Evolutionary conservation across 768 basidiomycete species (phyloP).

Genomic region (Panaeolus papilionaceus): DNA sequence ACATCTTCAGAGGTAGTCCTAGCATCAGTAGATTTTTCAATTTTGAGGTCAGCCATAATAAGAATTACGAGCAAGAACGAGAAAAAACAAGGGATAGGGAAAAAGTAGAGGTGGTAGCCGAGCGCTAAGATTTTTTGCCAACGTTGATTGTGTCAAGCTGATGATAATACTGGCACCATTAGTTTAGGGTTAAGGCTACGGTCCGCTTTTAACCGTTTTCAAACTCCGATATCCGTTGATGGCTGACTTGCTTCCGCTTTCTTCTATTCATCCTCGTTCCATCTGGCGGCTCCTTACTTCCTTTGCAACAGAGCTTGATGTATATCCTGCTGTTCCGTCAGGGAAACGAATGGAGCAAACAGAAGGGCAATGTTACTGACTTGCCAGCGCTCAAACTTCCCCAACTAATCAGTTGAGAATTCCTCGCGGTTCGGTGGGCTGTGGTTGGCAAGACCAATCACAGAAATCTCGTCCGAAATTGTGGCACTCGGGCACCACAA

Average conservation of each 20-base stretch:
- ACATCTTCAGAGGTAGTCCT: slow-evolving; percentile 24
- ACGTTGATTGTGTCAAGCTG: slow-evolving; percentile 17
- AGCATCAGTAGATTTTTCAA: slow-evolving; percentile 34
- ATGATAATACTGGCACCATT: slow-evolving; percentile 21
- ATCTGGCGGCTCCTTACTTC: not conserved
- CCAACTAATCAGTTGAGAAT: not conserved
- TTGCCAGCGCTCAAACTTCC: not conserved
- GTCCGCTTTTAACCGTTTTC: not conserved
- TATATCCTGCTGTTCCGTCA: not conserved
- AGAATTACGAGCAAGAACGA: slow-evolving; percentile 14
- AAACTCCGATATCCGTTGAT: not conserved
- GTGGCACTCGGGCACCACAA: not conserved
- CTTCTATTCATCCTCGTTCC: not conserved
- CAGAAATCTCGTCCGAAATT: too few species aligned
- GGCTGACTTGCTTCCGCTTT: not conserved
- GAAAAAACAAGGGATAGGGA: slow-evolving; percentile 19
- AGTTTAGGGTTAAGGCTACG: slow-evolving; percentile 25
- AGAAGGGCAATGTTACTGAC: too few species aligned
- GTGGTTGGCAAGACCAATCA: too few species aligned
- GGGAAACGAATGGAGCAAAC: not conserved
- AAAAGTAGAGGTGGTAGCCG: slow-evolving; percentile 18
- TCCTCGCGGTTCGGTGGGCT: too few species aligned
- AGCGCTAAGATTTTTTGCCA: slow-evolving; percentile 29
- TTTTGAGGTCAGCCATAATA: not conserved
- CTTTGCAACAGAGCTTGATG: not conserved